Percentiles rank a stretch among this genome's conserved stretches.
These are phyloP conservation scores for Aulographum hederae DNA, from an alignment of 2,329 filamentous ascomycete species.

Conservation along the genomic window DNA sequence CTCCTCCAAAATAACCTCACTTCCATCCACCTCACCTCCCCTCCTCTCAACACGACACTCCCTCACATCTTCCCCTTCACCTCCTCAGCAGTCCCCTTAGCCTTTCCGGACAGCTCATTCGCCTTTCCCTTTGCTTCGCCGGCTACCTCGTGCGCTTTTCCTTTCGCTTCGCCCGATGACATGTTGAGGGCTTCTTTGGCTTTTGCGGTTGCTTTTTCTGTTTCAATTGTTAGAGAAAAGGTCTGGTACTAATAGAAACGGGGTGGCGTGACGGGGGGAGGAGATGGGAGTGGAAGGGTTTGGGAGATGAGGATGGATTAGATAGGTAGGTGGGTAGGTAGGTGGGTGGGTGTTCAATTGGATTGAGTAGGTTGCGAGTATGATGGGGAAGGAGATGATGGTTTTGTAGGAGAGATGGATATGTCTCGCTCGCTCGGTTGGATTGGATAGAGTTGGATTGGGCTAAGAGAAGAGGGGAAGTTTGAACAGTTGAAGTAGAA, in stretches of 20 bases:
- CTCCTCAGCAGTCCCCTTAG: slow-evolving; percentile 6
- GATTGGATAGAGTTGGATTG: no score
- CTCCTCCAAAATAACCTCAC: no score
- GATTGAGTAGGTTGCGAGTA: no score
- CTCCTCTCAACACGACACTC: no score
- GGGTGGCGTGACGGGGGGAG: slow-evolving; percentile 5
- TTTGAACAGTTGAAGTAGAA: no score
- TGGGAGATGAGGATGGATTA: neutral
- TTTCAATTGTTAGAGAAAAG: no score
- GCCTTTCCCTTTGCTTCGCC: slow-evolving; percentile 21
- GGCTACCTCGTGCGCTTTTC: slow-evolving; percentile 20
- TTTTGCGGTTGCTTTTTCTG: slow-evolving; percentile 2
- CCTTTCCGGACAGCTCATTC: slow-evolving; percentile 11
- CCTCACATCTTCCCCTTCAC: slow-evolving; percentile 7
- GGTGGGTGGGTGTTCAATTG: no score
- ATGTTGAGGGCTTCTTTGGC: slow-evolving; percentile 1
- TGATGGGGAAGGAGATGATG: no score
- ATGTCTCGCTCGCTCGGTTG: no score
- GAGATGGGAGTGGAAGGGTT: slow-evolving; percentile 2
- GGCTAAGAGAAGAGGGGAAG: neutral
- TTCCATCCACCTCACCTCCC: no score
- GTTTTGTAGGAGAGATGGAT: no score
- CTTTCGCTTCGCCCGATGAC: slow-evolving; percentile 25
- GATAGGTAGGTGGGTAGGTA: neutral
- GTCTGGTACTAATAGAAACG: neutral